phyloP scores from a whole-genome alignment of 768 basidiomycete species.

The Fomitopsis serialis region DNA sequence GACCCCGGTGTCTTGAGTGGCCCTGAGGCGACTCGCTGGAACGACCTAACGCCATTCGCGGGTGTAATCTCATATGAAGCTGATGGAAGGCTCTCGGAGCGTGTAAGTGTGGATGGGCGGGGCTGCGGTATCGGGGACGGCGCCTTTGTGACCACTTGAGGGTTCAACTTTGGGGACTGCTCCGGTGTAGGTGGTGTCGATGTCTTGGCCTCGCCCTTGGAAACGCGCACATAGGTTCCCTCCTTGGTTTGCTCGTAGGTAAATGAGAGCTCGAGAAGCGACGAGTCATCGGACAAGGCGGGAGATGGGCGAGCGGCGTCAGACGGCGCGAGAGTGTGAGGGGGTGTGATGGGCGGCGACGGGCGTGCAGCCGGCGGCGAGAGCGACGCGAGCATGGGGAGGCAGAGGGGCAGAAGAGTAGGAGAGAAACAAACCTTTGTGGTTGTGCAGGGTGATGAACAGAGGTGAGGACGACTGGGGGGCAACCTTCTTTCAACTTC shows the following conservation, averaged over 20 bases:
- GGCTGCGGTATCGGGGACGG: slow-evolving; percentile 34
- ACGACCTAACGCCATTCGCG: slow-evolving; percentile 39
- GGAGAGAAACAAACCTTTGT: slow-evolving; percentile 1
- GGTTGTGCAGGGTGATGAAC: not conserved
- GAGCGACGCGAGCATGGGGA: not conserved
- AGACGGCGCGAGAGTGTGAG: slow-evolving; percentile 7
- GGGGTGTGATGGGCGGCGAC: slow-evolving; percentile 11
- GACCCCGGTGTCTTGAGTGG: slow-evolving; percentile 33
- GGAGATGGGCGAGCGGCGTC: slow-evolving; percentile 13
- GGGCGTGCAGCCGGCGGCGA: not conserved
- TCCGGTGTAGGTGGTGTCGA: slow-evolving; percentile 39
- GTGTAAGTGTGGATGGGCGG: slow-evolving; percentile 50
- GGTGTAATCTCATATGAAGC: slow-evolving; percentile 27
- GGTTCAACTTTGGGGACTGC: slow-evolving; percentile 21
- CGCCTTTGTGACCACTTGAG: slow-evolving; percentile 18
- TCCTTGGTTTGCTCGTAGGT: slow-evolving; percentile 53
- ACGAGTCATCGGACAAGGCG: slow-evolving; percentile 51
- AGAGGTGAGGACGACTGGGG: not conserved
- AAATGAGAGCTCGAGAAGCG: slow-evolving; percentile 61
- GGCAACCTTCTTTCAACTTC: not conserved
- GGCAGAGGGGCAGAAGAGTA: not conserved
- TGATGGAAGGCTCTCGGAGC: slow-evolving; percentile 57
- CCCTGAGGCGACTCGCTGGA: slow-evolving; percentile 64
- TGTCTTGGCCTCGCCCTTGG: slow-evolving; percentile 46
- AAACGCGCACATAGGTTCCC: slow-evolving; percentile 51